These are phyloP conservation scores for Cladorrhinum samala DNA, from an alignment of 495 filamentous ascomycete genomes.

Conservation along the genomic window DNA sequence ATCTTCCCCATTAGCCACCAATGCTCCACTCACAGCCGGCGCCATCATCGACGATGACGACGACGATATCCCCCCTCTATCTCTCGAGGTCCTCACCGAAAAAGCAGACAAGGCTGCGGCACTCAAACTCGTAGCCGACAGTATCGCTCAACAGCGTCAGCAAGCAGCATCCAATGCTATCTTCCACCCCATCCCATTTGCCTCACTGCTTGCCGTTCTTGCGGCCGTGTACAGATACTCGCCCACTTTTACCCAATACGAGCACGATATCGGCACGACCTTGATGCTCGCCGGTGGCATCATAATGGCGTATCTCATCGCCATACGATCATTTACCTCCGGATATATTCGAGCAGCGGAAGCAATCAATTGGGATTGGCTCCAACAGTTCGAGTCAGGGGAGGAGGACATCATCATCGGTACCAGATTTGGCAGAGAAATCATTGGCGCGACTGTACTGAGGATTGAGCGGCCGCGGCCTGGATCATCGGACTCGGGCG, in stretches of 20 bases:
- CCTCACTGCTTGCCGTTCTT: conserved; percentile 21
- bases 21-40: conserved; percentile 9
- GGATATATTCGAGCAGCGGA: conserved; percentile 37
- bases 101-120: conserved; percentile 37
- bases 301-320: conserved; percentile 35
- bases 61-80: conserved; percentile 37
- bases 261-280: conserved; percentile 28
- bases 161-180: conserved; percentile 30
- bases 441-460: conserved; percentile 40
- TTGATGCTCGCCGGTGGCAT: conserved; percentile 30
- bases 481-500: background rate
- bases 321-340: conserved; percentile 36
- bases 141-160: conserved; percentile 43
- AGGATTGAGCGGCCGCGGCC: conserved; percentile 28
- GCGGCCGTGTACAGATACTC: conserved; percentile 31
- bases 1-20: conserved; percentile 18
- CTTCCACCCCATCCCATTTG: conserved; percentile 36
- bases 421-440: conserved; percentile 33
- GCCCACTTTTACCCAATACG: conserved; percentile 14
- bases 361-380: conserved; percentile 32
- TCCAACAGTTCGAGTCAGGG: conserved; percentile 20
- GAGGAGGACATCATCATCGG: conserved; percentile 38
- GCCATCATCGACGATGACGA: conserved; percentile 18
- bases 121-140: conserved; percentile 39
- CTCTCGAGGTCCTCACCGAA: conserved; percentile 28